Evolutionary conservation across 2,329 filamentous ascomycete genomes (phyloP).

Genomic region (Apiospora aurea): DNA sequence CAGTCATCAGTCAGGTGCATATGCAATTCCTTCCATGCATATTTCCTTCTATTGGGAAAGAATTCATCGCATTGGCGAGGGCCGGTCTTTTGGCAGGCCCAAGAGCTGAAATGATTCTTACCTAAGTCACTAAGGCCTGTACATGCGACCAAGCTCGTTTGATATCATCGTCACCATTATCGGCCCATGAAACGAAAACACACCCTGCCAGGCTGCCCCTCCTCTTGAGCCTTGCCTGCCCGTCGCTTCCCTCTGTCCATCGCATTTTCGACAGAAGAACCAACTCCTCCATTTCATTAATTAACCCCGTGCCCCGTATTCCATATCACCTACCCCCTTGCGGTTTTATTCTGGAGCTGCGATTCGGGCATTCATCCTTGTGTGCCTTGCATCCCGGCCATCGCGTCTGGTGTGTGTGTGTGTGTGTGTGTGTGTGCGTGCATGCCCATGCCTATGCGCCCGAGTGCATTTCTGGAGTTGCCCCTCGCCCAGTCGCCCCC

Average conservation of each 20-base stretch:
- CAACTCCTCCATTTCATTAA: slow-evolving; percentile 9
- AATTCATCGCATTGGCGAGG: neutral
- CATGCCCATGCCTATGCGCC: neutral
- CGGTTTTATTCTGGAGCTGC: neutral
- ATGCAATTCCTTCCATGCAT: neutral
- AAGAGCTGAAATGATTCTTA: neutral
- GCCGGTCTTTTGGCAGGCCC: neutral
- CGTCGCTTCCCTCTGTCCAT: neutral
- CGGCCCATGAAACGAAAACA: slow-evolving; percentile 14
- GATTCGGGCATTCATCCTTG: neutral
- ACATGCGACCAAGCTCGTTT: slow-evolving; percentile 20
- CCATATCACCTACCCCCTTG: neutral
- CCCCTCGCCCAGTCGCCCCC: neutral
- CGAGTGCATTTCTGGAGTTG: neutral
- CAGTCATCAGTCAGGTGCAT: neutral
- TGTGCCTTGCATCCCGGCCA: neutral
- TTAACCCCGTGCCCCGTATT: slow-evolving; percentile 1
- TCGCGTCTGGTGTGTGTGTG: neutral
- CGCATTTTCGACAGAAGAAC: neutral
- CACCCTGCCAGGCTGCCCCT: neutral
- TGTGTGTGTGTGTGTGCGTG: neutral
- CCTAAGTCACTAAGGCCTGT: neutral
- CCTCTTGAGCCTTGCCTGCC: neutral
- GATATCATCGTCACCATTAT: slow-evolving; percentile 22
- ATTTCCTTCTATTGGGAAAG: neutral